Evolutionary conservation across 257 asterid species (phyloP), one percentile per base, ranked within the genome.

Genomic region (Ajuga chamaepitys): DNA sequence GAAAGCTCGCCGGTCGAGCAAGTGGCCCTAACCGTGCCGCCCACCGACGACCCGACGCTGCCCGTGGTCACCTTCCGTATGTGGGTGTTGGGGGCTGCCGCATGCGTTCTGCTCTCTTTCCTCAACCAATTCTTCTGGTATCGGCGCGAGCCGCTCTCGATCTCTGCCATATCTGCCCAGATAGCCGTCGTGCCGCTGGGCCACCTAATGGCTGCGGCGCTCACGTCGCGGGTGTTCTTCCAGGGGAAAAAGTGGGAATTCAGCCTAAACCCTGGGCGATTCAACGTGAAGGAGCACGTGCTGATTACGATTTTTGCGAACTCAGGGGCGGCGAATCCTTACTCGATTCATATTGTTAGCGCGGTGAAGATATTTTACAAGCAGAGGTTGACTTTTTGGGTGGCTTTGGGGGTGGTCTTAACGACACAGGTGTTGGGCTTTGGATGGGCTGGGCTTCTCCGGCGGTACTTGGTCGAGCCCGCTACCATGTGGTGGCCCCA

Each of bases 401-500:
- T 88, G 67, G 74, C 91, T 52, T 66, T 92, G 74, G 83, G 83
- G 16, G 95, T 88, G 32, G 95, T 88, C 30, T 30, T 92, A 58
- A 88, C 97, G 1, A 92, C 95, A 18, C 95, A 88, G 78, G 67
- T 91, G 1, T 72, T 86, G 76, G 94, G 95, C 24, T 88, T 88
- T 64, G 95, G 94, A 14, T 89, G 97, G 97, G 98, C 98, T 1
- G 98, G 98, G 17, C 80, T 92, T 4, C 85, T 85, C 70, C 84
- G 98, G 52, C 76, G 85, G 71, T 87, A 77, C 74, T 62, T 92
- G 83, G 98, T 92, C 26, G 97, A 92, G 77, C 98, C 97, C 24
- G 97, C 93, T 2, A 81, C 86, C n/a, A 88, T 92, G 98, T 92
- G 98, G 98, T 92, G 98, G 98, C 97, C 98, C 11, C 90, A 87